Conservation (phyloP, 192 early-diverging fungal genomes). For the Spinellus fusiger region DNA sequence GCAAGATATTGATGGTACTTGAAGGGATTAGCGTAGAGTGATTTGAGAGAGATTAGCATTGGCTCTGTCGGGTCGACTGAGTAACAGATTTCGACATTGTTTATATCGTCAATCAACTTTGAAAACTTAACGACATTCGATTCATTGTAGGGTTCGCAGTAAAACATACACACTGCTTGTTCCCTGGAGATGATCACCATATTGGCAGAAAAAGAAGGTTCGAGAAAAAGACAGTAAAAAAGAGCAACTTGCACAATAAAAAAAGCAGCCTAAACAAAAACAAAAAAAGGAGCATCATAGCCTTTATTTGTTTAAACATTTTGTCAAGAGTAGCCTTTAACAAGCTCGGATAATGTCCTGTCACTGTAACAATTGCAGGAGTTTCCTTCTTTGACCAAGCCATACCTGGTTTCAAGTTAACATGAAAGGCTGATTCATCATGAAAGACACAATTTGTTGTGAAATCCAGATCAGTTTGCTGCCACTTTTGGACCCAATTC, state of each 20-base stretch:
- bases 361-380: slow-evolving; percentile 10
- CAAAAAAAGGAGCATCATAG: too few species aligned
- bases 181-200: background rate
- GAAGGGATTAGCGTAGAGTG: background rate
- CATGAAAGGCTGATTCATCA: slow-evolving; percentile 17
- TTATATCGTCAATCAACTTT: background rate
- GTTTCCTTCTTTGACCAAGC: slow-evolving; percentile 17
- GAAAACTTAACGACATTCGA: background rate
- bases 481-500: slow-evolving; percentile 7
- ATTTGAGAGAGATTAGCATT: background rate
- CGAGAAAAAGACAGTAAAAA: background rate
- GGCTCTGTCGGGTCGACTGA: background rate
- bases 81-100: slow-evolving; percentile 9
- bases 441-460: slow-evolving; percentile 16
- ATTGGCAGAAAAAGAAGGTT: background rate
- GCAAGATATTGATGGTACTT: background rate
- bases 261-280: too few species aligned
- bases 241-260: too few species aligned
- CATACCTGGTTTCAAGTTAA: slow-evolving; percentile 13
- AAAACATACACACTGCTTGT: slow-evolving; percentile 7
- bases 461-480: slow-evolving; percentile 13
- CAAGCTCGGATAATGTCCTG: slow-evolving; percentile 14
- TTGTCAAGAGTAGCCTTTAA: slow-evolving; percentile 15
- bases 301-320: too few species aligned
- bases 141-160: slow-evolving; percentile 5